Evolutionary conservation across 768 basidiomycete species (phyloP).

Genomic region (Mycena galopus): DNA sequence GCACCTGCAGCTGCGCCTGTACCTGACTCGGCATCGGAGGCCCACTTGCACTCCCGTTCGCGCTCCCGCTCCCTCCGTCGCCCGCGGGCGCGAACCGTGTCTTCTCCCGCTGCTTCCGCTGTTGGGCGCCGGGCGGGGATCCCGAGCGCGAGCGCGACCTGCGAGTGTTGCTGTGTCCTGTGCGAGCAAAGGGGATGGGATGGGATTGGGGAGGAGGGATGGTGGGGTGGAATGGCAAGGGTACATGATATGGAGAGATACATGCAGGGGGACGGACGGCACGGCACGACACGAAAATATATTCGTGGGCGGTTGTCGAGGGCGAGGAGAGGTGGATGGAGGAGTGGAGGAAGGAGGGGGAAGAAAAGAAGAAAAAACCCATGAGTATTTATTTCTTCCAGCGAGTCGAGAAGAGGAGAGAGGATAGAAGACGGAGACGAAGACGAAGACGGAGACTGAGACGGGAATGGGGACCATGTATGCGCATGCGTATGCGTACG

Average conservation of each 20-base stretch:
- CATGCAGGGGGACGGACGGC: not conserved
- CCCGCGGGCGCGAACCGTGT: slow-evolving; percentile 26
- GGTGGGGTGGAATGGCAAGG: not conserved
- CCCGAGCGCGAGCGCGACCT: slow-evolving; percentile 32
- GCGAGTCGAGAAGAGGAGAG: slow-evolving; percentile 32
- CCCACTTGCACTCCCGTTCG: not conserved
- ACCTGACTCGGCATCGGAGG: not conserved
- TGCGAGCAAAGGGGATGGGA: slow-evolving; percentile 12
- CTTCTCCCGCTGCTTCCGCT: slow-evolving; percentile 33
- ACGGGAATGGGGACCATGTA: too few relatives aligned
- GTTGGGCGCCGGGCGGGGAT: slow-evolving; percentile 26
- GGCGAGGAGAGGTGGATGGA: not conserved
- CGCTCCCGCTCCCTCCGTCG: not conserved
- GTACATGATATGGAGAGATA: not conserved
- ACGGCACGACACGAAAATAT: not conserved
- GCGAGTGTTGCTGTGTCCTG: slow-evolving; percentile 28
- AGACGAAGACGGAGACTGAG: slow-evolving; percentile 13
- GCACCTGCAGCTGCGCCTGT: not conserved
- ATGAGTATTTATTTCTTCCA: slow-evolving; percentile 37
- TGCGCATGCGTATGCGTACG: not conserved
- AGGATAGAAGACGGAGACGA: slow-evolving; percentile 10
- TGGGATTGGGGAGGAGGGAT: not conserved
- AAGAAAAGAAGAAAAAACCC: slow-evolving; percentile 26
- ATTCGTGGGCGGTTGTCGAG: not conserved
- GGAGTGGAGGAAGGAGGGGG: not conserved